Evolutionary conservation across 208 protist species (phyloP).

Genomic region (Trypanosoma scelopori): DNA sequence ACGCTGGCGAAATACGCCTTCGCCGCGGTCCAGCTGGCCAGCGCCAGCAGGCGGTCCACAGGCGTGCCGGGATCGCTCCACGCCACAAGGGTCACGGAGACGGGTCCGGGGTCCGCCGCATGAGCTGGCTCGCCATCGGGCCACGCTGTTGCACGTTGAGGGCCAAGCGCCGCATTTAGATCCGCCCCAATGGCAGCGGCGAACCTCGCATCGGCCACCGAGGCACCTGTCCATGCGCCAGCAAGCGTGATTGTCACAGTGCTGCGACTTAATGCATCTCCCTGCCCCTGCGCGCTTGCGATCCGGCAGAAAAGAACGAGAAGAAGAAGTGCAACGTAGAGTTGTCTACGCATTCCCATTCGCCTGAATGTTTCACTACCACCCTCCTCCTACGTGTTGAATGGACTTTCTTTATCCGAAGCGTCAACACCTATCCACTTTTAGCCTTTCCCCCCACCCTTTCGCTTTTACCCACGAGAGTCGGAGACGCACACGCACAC

Average conservation of each 20-base stretch:
- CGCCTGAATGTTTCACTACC: too few species aligned
- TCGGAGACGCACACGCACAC: too few species aligned
- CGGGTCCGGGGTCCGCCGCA: neutral
- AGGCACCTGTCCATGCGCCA: neutral
- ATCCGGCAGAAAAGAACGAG: neutral
- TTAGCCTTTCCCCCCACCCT: too few species aligned
- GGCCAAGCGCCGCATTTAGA: neutral
- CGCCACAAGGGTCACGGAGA: slow-evolving; percentile 1
- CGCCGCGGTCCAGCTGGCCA: slow-evolving; percentile 5
- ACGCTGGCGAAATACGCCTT: slow-evolving; percentile 7
- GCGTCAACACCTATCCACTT: too few species aligned
- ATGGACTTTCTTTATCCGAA: too few species aligned
- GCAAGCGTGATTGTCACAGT: neutral
- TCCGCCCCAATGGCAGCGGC: neutral
- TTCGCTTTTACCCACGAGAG: too few species aligned
- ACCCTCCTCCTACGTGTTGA: too few species aligned
- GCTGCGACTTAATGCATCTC: neutral
- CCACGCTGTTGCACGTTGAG: slow-evolving; percentile 12
- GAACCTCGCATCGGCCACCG: neutral
- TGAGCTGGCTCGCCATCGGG: neutral
- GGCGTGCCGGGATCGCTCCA: slow-evolving; percentile 22
- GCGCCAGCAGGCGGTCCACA: slow-evolving; percentile 1
- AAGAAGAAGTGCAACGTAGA: neutral
- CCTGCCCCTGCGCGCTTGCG: neutral
- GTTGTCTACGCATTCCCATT: neutral